Evolutionary conservation across 2,329 filamentous ascomycete species (phyloP), one percentile per base, ranked within the genome.

Genomic region (Penicillium sp.): DNA sequence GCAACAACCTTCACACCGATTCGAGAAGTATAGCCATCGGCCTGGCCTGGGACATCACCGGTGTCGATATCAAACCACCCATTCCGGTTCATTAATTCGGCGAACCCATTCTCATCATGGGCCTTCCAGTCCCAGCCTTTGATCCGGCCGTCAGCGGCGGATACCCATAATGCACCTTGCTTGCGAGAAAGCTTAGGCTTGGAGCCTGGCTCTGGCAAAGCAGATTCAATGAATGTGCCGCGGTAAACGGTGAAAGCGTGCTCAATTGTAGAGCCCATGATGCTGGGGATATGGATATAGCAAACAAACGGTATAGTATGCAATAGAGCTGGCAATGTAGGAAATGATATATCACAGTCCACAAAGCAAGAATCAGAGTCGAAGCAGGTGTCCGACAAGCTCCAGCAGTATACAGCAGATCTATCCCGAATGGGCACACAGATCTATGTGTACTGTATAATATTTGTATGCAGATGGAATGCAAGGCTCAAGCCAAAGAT

Each of bases 191-290:
- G 60, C 76, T 74, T 11, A 79, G 82, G 53, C 68, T 78, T 59
- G 74, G 67, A 40, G 2, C 19, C 28, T 0, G 40, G 12, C 4
- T 54, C 47, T 2, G 44, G 25, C 2, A 54, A 11, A 64, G 73
- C 63, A 65, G 80, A 62, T 31, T 86, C 80, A 11, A 85, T 77
- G 60, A 87, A 86, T 0, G 80, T 76, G 11, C 84, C 84, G 16
- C 77, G 54, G 60, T 82, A 87, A 38, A 87, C 63, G 0, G 71
- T 72, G n/a, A 53, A 55, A 3, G 39, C 39, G 38, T 64, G 58
- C 10, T 44, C 30, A 16, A 48, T 31, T 44, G 34, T 55, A 51
- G 46, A 41, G n/a, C 50, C 40, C 55, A 55, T 35, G 41, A 50
- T 19, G 8, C 11, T 27, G 4, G 7, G 14, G 0, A 38, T n/a